Base-by-base conservation (phyloP, 192 early-diverging fungal species). In the Entomortierella beljakovae region DNA sequence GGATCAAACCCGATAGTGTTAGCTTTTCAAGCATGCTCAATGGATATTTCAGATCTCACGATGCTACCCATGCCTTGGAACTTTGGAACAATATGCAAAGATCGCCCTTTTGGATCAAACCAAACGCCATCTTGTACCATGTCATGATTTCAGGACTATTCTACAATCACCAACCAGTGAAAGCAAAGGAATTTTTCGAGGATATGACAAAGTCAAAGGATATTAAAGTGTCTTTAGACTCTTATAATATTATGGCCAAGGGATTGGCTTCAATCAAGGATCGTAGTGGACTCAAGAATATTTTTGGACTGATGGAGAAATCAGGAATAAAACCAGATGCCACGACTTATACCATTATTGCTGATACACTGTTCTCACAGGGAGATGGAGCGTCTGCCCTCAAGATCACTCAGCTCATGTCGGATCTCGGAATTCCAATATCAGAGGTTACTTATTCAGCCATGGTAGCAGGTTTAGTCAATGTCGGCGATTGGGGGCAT, bases 21-120 rank as follows among this genome's bases (percentile, higher is more conserved):
- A 70, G 61, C n/a, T 79, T 79, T 37, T 40, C 56, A 6, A 65
- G 54, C 51, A 70, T 79, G 75, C 6, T 79, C 48, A 55, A 20
- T 8, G 67, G 75, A 2, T 79, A 70, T 38, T 59, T 79, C 20
- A 29, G 75, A 31, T 43, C 67, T 32, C 57, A 65, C 5, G 33
- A 79, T 28, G 50, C 62, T 0, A 33, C 5, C 22, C 32, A 46
- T 20, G 75, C 75, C 16, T 46, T 70, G 48, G 26, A 15, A 10
- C 56, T 79, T 6, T 79, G 66, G 75, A 28, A 59, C 2, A 22
- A 22, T 6, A 69, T 79, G 75, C 67, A 60, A 42, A 10, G 35
- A 26, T n/a, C 46, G 8, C 75, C 75, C 3, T 56, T 60, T 34
- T 69, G 26, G 22, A 69, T 79, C 46, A 29, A 40, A 13, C 67